Percentiles rank a stretch among this genome's conserved stretches.
Evolutionary conservation across 1,284 basidiomycete species (phyloP).

Genomic region (Meripilus lineatus): DNA sequence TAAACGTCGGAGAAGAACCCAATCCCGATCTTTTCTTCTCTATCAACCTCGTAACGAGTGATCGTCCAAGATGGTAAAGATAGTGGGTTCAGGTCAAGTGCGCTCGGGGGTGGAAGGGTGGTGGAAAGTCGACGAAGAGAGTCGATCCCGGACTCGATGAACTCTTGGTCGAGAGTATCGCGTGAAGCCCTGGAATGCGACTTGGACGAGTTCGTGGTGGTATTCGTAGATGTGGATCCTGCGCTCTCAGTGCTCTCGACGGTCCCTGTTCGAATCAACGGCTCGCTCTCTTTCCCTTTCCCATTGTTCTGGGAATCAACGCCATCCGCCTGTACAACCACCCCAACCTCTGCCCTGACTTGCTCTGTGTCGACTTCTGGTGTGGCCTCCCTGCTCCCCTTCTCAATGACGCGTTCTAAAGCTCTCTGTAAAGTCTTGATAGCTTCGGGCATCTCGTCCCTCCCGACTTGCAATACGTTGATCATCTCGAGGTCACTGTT

Average conservation of each 20-base stretch:
- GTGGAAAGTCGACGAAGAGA: constrained; percentile 39
- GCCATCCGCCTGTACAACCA: neutral
- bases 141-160: constrained; percentile 46
- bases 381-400: constrained; percentile 26
- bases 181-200: constrained; percentile 13
- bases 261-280: constrained; percentile 17
- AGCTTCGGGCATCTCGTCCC: constrained; percentile 73
- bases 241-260: constrained; percentile 6
- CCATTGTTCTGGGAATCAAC: no score
- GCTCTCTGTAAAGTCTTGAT: constrained; percentile 73
- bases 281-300: neutral
- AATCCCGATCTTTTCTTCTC: constrained; percentile 56
- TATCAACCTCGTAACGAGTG: constrained; percentile 63
- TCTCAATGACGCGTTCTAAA: constrained; percentile 47
- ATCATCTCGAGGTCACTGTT: constrained; percentile 63
- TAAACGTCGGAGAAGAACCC: constrained; percentile 73
- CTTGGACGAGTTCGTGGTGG: constrained; percentile 2
- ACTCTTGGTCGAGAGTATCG: constrained; percentile 39
- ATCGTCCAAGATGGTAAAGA: constrained; percentile 70
- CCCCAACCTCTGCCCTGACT: neutral
- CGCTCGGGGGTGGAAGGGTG: constrained; percentile 17
- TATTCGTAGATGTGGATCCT: neutral
- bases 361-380: constrained; percentile 8
- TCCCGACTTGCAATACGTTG: constrained; percentile 54
- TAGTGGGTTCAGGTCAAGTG: constrained; percentile 12